Evolutionary conservation across 352 stramenopile species (phyloP).

Genomic region (Nothophytophthora sp.): DNA sequence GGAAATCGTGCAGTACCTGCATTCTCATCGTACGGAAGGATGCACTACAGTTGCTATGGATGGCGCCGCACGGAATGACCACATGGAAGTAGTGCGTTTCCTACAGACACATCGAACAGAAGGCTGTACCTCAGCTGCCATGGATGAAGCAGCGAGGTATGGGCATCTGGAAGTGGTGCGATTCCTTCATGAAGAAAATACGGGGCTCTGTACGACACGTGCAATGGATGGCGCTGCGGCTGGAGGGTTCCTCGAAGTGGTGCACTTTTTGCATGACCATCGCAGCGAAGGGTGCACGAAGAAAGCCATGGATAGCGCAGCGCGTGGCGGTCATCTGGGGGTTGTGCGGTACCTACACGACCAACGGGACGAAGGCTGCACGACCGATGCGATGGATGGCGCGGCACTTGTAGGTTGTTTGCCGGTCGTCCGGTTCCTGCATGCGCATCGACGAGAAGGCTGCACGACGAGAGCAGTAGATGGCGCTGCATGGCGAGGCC

Average conservation of each 20-base stretch:
- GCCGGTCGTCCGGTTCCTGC: conserved; percentile 33
- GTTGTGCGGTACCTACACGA: conserved; percentile 31
- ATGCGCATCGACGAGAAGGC: conserved; percentile 29
- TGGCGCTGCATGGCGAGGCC: conserved; percentile 29
- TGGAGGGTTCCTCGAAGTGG: conserved; percentile 26
- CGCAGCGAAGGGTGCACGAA: conserved; percentile 31
- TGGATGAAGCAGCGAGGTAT: conserved; percentile 26
- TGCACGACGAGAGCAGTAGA: conserved; percentile 34
- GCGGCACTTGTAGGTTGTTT: conserved; percentile 34
- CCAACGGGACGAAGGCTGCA: conserved; percentile 32
- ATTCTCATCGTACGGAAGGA: conserved; percentile 13
- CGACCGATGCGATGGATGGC: conserved; percentile 35
- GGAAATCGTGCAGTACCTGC: conserved; percentile 34
- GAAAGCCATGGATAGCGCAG: conserved; percentile 36
- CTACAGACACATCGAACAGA: conserved; percentile 41
- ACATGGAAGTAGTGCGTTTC: conserved; percentile 36
- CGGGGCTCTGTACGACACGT: conserved; percentile 27
- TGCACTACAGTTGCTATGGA: conserved; percentile 52
- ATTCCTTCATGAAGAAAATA: conserved; percentile 26
- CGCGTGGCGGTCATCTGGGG: conserved; percentile 25
- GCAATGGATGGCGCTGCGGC: conserved; percentile 38
- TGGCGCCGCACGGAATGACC: conserved; percentile 20
- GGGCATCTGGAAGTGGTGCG: conserved; percentile 25
- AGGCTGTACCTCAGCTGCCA: conserved; percentile 36
- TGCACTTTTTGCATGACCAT: conserved; percentile 32